Percentiles rank a stretch among this genome's conserved stretches.
Conservation (phyloP, 257 asterid species). For the Capsicum pubescens region DNA sequence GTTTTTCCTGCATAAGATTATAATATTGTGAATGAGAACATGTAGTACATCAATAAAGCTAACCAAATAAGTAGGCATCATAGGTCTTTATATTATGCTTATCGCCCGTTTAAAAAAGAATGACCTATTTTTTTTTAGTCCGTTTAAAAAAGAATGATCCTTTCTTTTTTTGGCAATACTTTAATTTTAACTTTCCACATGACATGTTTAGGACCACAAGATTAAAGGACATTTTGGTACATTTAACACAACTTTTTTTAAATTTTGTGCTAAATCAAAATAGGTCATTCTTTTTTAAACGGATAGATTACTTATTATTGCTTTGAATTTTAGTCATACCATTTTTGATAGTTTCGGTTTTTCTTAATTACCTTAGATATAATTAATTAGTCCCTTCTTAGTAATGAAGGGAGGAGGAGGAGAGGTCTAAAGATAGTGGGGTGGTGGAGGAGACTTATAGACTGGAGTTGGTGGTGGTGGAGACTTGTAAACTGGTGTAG, state of each 20-base stretch:
- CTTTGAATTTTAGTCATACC: neutral
- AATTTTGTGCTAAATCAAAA: no score
- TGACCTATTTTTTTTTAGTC: no score
- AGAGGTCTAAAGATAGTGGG: neutral
- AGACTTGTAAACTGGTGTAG: neutral
- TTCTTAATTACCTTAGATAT: neutral
- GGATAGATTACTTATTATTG: neutral
- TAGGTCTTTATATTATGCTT: neutral
- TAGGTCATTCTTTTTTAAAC: no score
- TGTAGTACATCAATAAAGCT: neutral
- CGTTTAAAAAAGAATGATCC: no score
- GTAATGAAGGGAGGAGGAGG: conserved; percentile 15
- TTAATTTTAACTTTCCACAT: no score
- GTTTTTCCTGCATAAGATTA: conserved; percentile 4
- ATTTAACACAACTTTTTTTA: no score
- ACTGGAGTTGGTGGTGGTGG: conserved; percentile 1
- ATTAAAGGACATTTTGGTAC: no score
- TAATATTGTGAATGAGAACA: neutral
- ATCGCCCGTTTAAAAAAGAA: no score
- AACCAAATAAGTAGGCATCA: neutral
- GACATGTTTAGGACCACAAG: no score
- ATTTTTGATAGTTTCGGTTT: neutral
- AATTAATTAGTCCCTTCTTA: neutral
- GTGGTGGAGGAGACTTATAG: neutral
- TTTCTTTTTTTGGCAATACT: no score